A percentile compares a stretch with the other conserved stretches of the same genome.
Conservation (phyloP, 148 eudicot species). For the Tetragonia tetragonoides region DNA sequence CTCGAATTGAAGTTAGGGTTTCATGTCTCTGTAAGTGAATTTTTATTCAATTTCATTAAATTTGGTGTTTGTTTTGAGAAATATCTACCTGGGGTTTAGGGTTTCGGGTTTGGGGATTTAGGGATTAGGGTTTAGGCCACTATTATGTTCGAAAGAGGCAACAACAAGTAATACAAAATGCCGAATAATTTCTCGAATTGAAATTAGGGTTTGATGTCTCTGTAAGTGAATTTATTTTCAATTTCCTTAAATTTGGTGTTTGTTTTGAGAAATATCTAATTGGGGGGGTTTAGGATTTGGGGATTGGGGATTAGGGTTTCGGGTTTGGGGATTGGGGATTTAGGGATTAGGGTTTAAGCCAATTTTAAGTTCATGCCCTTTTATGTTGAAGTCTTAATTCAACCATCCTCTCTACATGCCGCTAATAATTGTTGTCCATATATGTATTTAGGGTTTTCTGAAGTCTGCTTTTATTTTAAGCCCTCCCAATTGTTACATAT, state of each 20-base stretch:
- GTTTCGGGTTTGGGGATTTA: too few relatives aligned
- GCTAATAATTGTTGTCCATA: not conserved
- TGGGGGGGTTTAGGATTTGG: not conserved
- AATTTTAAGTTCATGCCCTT: not conserved
- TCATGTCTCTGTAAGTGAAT: constrained; percentile 52
- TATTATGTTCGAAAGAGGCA: constrained; percentile 47
- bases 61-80: not conserved
- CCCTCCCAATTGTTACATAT: constrained; percentile 92
- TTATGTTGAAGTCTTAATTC: not conserved
- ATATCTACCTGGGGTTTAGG: not conserved
- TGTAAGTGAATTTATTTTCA: constrained; percentile 36
- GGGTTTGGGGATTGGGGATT: constrained; percentile 31
- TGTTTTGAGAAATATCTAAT: not conserved
- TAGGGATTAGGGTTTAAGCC: not conserved
- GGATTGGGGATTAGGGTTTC: not conserved
- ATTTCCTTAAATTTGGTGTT: not conserved
- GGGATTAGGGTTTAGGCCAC: not conserved
- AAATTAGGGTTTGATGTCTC: constrained; percentile 72
- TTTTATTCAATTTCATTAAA: too few relatives aligned
- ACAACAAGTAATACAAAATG: constrained; percentile 42
- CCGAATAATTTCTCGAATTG: constrained; percentile 80
- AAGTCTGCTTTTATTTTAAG: constrained; percentile 42
- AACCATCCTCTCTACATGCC: not conserved
- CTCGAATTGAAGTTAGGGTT: constrained; percentile 85
- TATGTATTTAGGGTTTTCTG: constrained; percentile 7